These are phyloP conservation scores for Exophiala oligosperma DNA, from an alignment of 2,329 filamentous ascomycete genomes.

Conservation along the genomic window DNA sequence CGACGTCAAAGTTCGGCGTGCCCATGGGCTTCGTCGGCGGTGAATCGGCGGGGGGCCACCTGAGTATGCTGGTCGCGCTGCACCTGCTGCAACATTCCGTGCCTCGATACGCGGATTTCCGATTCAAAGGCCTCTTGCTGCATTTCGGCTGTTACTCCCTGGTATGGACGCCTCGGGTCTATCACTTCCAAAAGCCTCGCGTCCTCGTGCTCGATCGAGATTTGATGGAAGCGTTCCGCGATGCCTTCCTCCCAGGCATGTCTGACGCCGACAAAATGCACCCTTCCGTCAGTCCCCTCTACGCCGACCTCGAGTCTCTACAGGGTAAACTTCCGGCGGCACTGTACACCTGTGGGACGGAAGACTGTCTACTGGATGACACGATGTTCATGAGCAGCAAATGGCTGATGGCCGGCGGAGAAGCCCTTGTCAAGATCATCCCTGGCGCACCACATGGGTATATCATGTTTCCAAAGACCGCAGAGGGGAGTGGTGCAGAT, in stretches of 20 bases:
- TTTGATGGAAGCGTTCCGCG: constrained; percentile 48
- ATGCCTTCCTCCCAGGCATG: constrained; percentile 48
- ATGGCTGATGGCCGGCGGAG: constrained; percentile 53
- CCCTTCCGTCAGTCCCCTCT: constrained; percentile 52
- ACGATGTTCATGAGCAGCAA: constrained; percentile 55
- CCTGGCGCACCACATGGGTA: constrained; percentile 56
- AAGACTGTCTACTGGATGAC: constrained; percentile 55
- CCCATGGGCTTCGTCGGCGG: constrained; percentile 47
- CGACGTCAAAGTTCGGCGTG: constrained; percentile 43
- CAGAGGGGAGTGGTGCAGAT: constrained; percentile 22
- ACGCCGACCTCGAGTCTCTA: constrained; percentile 44
- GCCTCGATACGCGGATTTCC: constrained; percentile 37
- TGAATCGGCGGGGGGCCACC: constrained; percentile 54
- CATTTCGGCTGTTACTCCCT: constrained; percentile 57
- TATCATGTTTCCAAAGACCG: constrained; percentile 26
- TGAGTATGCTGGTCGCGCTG: constrained; percentile 48
- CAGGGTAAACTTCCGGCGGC: constrained; percentile 48
- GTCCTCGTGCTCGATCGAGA: constrained; percentile 48
- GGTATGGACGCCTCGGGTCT: constrained; percentile 43
- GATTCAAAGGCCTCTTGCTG: constrained; percentile 52
- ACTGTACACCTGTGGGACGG: constrained; percentile 56
- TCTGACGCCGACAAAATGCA: constrained; percentile 44
- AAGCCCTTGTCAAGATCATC: constrained; percentile 54
- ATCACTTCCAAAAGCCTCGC: constrained; percentile 38
- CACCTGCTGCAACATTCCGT: constrained; percentile 44